Evolutionary conservation across 108 stramenopile species (phyloP), one percentile per base, ranked within the genome.

Genomic region (Seminavis robusta): DNA sequence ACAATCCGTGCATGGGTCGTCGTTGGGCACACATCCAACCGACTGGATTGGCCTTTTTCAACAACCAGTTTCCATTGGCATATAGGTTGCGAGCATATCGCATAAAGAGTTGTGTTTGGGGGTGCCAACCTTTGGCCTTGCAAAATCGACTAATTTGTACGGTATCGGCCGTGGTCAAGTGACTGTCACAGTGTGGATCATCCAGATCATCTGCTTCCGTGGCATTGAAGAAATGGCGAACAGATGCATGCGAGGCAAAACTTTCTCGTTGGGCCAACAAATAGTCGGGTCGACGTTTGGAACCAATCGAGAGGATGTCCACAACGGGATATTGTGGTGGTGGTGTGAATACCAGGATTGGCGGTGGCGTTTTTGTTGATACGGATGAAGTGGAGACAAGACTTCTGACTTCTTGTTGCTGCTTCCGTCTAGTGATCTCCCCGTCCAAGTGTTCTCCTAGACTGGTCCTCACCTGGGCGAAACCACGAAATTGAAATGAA

Each of bases 11-110:
- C 36, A 38, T 20, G 24, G 65, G 70, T 32, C 80, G 59, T 17
- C 36, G 45, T 36, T 70, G 71, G 5, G 80, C 80, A 54, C 80
- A 81, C 51, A 81, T 33, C 80, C 80, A 81, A 2, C 80, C 80
- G 1, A 25, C 19, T 13, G 68, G 47, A 51, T 70, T 76, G 45
- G 16, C 23, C 47, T 60, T 60, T 48, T 48, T 60, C 33, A 23
- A 15, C 25, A 60, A 38, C 2, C 11, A 48, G 1, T 47, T 3
- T n/a, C n/a, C n/a, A n/a, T n/a, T n/a, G n/a, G n/a, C n/a, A n/a
- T n/a, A n/a, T n/a, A n/a, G n/a, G 13, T 9, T 2, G 11, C 4
- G 7, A 3, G 43, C 47, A 60, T 28, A 60, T n/a, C n/a, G n/a
- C n/a, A n/a, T n/a, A n/a, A n/a, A n/a, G n/a, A n/a, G n/a, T n/a